Evolutionary conservation across 1,284 basidiomycete species (phyloP), one percentile per base, ranked within the genome.

Genomic region (Heterobasidion irregulare): DNA sequence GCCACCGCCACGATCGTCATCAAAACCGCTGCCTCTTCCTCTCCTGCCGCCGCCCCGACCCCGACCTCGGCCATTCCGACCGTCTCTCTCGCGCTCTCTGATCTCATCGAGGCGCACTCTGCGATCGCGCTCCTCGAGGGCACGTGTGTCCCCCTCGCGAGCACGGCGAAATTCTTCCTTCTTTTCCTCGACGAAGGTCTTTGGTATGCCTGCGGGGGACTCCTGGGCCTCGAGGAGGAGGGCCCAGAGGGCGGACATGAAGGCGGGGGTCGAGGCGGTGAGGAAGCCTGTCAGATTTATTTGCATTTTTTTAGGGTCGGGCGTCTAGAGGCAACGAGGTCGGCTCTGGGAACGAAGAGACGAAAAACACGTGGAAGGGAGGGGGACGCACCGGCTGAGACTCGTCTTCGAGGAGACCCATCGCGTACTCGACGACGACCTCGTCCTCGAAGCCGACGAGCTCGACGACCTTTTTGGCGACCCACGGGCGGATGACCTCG

Each of bases 381-480:
- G 36, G 8, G 10, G 33, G 8, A 34, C 84, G 62, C 61, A 95
- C 93, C n/a, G 90, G 86, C 61, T 88, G 79, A 26, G 82, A 79
- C 50, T 84, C 77, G 63, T 96, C 92, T 68, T 99, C 96, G 7
- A 99, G 73, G 47, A 98, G 77, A 18, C 92, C 92, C 82, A 92
- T 90, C 15, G 93, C 92, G 67, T 97, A 98, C 69, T 98, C 96
- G 32, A 97, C 86, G 34, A 99, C 89, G 43, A 99, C 89, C 66
- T 99, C 96, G 69, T 99, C 96, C 66, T 99, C 96, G 52, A 98
- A 86, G 6, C 94, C 93, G 43, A 96, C 83, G 19, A 98, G 79
- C 63, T 94, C 89, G 5, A 89, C 83, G 55, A 97, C 84, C 66
- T 92, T 92, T 72, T 92, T 92, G 5, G 92, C 86, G 57, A 98